Base-by-base conservation (phyloP, 2,329 filamentous ascomycete species). In the Monilinia vaccinii-corymbosi region DNA sequence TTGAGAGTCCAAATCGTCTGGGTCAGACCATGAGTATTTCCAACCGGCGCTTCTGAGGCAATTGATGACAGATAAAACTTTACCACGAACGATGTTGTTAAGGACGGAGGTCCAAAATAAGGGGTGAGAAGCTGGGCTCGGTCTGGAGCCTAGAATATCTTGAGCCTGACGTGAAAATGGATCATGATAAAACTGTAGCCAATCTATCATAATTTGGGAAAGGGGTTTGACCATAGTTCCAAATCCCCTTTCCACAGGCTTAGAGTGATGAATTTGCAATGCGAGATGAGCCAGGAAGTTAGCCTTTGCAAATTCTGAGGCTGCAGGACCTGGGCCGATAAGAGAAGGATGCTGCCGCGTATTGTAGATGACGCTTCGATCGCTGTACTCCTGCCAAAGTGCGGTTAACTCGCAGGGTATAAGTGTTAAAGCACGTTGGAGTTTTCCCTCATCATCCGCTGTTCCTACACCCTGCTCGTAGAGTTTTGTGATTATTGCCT, bases 31-130 rank as follows among this genome's bases (percentile, higher is more conserved):
- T 31, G 91, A 88, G 62, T 88, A 77, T 64, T 85, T 86, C 81
- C 94, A 96, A 36, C 89, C 89, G 13, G 90, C 91, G 57, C 84
- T 81, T 60, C 79, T 81, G 51, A 97, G 78, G 32, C 96, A 74
- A 50, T 80, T 76, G n/a, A 87, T 78, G 1, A 87, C 86, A 46
- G 83, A 83, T 16, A 73, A 67, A 47, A 96, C 81, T 61, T 87
- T 86, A 46, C 92, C 93, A 50, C 91, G 87, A 31, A 96, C 77
- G 25, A 92, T 78, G 16, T 85, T 79, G 59, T 83, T 83, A 67
- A 87, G 88, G n/a, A 96, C 77, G 1, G 85, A 85, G 70, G 92
- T 89, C 93, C 93, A 97, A 74, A 91, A 97, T 40, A 88, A 78
- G 31, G 80, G 77, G 68, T 94, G 89, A 47, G 84, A 84, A 2